Percentiles rank a stretch among this genome's conserved stretches.
phyloP scores from a whole-genome alignment of 345 rosid genomes.

The Abelmoschus esculentus region DNA sequence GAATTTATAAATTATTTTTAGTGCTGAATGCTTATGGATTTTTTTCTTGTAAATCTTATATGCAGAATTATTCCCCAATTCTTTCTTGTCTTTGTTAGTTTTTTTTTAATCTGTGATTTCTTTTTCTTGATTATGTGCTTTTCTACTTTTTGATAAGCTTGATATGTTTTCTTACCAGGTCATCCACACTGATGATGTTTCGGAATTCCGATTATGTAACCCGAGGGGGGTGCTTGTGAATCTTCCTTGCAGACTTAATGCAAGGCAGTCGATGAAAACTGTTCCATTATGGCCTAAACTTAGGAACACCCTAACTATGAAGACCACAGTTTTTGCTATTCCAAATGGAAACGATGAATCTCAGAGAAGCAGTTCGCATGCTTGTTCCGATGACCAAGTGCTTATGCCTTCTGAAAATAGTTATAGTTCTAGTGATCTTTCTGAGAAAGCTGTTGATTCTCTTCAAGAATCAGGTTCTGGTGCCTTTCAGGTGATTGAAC shows the following conservation, averaged over 20 bases:
- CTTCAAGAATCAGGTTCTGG: slow-evolving; percentile 15
- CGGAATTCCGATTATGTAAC: slow-evolving; percentile 16
- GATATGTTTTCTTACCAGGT: slow-evolving; percentile 22
- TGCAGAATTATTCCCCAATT: neutral
- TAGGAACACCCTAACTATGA: slow-evolving; percentile 13
- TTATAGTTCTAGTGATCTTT: slow-evolving; percentile 18
- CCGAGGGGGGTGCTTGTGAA: slow-evolving; percentile 18
- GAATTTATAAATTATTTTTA: neutral
- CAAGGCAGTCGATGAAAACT: slow-evolving; percentile 8
- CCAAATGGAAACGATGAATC: slow-evolving; percentile 23
- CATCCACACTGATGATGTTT: slow-evolving; percentile 19
- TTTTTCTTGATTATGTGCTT: neutral
- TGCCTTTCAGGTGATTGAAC: slow-evolving; percentile 19
- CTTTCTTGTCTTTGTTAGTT: neutral
- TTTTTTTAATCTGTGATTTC: neutral
- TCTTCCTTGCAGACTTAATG: slow-evolving; percentile 12
- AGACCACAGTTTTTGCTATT: slow-evolving; percentile 22
- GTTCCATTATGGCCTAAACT: slow-evolving; percentile 11
- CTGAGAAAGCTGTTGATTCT: slow-evolving; percentile 20
- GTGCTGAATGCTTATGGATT: neutral
- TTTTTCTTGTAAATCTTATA: neutral
- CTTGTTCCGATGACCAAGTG: slow-evolving; percentile 19
- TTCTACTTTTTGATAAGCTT: neutral
- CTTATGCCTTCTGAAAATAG: slow-evolving; percentile 15
- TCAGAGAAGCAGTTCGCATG: slow-evolving; percentile 16